phyloP scores from a whole-genome alignment of 2,329 filamentous ascomycete species.

The Dactylellina leptospora region DNA sequence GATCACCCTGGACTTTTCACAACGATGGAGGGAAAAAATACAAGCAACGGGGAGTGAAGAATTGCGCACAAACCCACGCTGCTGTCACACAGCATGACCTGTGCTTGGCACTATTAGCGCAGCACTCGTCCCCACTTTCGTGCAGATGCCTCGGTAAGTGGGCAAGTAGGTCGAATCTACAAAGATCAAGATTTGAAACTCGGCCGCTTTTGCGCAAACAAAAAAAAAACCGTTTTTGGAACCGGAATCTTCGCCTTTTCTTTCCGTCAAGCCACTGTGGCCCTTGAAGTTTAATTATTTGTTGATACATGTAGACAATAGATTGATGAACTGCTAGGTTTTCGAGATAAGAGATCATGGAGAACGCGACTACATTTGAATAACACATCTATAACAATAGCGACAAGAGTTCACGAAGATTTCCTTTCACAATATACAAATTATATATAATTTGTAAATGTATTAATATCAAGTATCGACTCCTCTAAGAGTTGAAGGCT shows the following conservation, averaged over 20 bases:
- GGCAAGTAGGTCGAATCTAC: background rate
- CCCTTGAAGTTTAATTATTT: background rate
- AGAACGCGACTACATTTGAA: too few relatives aligned
- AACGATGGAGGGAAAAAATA: too few relatives aligned
- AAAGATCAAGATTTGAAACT: conserved; percentile 17
- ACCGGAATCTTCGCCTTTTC: conserved; percentile 28
- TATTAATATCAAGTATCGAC: too few relatives aligned
- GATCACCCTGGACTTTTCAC: conserved; percentile 20
- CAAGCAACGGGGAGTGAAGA: background rate
- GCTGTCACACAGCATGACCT: conserved; percentile 4
- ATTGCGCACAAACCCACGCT: conserved; percentile 22
- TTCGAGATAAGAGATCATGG: too few relatives aligned
- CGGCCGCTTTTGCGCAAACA: background rate
- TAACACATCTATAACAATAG: too few relatives aligned
- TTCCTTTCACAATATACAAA: too few relatives aligned
- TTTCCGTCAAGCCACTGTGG: conserved; percentile 10
- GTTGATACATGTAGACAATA: too few relatives aligned
- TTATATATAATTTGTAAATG: too few relatives aligned
- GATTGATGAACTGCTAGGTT: too few relatives aligned
- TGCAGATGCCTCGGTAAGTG: conserved; percentile 43
- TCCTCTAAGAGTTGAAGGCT: too few relatives aligned
- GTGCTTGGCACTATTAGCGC: conserved; percentile 26
- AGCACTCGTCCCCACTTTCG: conserved; percentile 24
- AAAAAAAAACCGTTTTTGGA: too few relatives aligned
- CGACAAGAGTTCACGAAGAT: too few relatives aligned